phyloP scores from a whole-genome alignment of 169 alveolate genomes.

The Plasmodium sp. region DNA sequence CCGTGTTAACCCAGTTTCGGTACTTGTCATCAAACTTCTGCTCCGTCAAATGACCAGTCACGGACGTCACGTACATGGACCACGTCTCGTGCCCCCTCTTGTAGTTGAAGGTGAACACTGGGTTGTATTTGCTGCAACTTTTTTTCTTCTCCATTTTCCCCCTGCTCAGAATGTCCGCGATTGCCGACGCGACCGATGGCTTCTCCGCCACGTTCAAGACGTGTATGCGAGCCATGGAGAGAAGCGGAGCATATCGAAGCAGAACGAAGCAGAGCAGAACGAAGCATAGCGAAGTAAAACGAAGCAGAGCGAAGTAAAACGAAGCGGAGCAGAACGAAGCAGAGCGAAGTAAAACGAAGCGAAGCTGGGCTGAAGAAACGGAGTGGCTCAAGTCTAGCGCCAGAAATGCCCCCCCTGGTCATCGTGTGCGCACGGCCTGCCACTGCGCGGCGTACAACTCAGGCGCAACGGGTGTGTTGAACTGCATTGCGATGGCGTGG shows the following conservation, averaged over 20 bases:
- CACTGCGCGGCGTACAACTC: neutral
- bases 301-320: neutral
- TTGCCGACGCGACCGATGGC: constrained; percentile 98
- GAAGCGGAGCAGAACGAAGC: neutral
- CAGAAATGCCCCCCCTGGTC: neutral
- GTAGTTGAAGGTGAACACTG: constrained; percentile 47
- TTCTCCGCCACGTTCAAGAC: constrained; percentile 99
- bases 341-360: neutral
- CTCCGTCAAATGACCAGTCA: constrained; percentile 96
- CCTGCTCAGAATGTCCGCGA: constrained; percentile 94
- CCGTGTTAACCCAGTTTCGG: constrained; percentile 94
- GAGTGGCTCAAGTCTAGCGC: neutral
- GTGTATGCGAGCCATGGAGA: constrained; percentile 37
- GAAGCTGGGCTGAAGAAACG: neutral
- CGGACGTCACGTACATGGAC: constrained; percentile 78
- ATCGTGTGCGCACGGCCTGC: neutral
- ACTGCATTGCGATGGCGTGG: neutral
- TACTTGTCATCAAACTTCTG: constrained; percentile 96
- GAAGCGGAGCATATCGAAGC: neutral
- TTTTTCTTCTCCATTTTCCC: constrained; percentile 81
- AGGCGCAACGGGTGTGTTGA: neutral
- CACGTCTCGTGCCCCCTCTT: constrained; percentile 46
- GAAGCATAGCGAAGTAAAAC: too few species aligned
- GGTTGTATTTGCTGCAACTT: constrained; percentile 76
- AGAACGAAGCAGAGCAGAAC: neutral